phyloP scores from a whole-genome alignment of 768 basidiomycete genomes.

The Leccinum barrowsii region DNA sequence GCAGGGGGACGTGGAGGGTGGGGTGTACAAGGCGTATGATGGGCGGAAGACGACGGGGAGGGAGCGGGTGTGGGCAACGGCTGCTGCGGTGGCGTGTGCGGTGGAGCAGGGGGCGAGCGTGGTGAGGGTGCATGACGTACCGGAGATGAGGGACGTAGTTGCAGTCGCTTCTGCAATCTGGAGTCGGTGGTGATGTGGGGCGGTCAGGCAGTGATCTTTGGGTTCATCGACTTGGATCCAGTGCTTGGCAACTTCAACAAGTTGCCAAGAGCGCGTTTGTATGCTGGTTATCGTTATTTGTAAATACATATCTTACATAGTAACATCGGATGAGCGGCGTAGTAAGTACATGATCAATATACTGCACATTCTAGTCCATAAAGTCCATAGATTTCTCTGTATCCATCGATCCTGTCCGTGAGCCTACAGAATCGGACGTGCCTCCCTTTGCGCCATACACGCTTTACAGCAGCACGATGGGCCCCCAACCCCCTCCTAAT shows the following conservation, averaged over 20 bases:
- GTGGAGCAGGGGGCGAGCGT: conserved; percentile 70
- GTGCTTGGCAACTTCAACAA: neutral
- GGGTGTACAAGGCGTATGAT: conserved; percentile 24
- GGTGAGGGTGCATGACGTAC: conserved; percentile 80
- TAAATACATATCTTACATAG: neutral
- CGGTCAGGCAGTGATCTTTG: no score
- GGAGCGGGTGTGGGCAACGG: conserved; percentile 77
- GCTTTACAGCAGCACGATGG: no score
- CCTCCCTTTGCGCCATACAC: no score
- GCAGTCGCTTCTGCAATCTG: conserved; percentile 62
- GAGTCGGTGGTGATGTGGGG: conserved; percentile 14
- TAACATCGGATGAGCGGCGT: no score
- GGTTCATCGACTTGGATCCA: no score
- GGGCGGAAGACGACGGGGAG: conserved; percentile 57
- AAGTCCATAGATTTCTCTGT: no score
- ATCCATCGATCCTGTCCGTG: no score
- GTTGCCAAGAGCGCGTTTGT: neutral
- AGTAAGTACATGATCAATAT: no score
- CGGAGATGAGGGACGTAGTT: conserved; percentile 71
- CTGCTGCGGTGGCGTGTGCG: conserved; percentile 68
- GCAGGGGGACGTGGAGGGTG: conserved; percentile 35
- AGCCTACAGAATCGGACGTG: no score
- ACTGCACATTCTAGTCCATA: no score
- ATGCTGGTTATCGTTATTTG: neutral
- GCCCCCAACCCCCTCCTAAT: no score